Evolutionary conservation across 345 rosid genomes (phyloP), one percentile per base, ranked within the genome.

Genomic region (Brassica rapa): DNA sequence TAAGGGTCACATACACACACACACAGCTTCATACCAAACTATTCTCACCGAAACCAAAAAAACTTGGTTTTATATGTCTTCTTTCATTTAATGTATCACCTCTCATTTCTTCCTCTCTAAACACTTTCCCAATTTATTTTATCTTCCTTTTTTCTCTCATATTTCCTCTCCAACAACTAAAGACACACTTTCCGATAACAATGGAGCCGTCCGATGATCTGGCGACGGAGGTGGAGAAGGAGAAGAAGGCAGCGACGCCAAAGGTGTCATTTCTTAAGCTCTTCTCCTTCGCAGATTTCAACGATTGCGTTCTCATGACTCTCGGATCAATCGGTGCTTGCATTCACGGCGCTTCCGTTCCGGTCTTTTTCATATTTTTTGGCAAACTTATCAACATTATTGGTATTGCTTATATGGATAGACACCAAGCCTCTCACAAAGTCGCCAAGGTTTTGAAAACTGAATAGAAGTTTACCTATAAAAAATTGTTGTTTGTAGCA

Each of bases 281-380:
- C 5, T 95, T 95, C 79, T 77, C 89, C 3, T 93, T 90, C 74
- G 98, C 99, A 0, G 98, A 95, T 68, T 86, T 59, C 15, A 86
- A 91, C 61, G 99, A 95, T 61, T 86, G 66, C 60, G 82, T 93
- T 60, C 77, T 95, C 11, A 95, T 95, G 99, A 81, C 74, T 12
- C 25, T 93, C 15, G 99, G 99, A 67, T 95, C 99, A 12, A 69
- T 95, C 11, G 98, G 94, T 6, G 98, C 98, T 8, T 83, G 87
- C 69, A 43, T 86, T 80, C 99, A 95, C 69, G 99, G 99, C 2
- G 96, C 89, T 70, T 95, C 99, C 0, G 98, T 95, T 7, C 99
- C 99, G 0, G 81, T 95, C 12, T 95, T 95, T 85, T 95, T 95
- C 86, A 90, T 93, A 64, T 95, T 85, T 87, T 95, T 95, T 23